A percentile compares a stretch with the other conserved stretches of the same genome.
These are phyloP conservation scores for Gossypium mustelinum DNA, from an alignment of 345 rosid genomes.

Conservation along the genomic window DNA sequence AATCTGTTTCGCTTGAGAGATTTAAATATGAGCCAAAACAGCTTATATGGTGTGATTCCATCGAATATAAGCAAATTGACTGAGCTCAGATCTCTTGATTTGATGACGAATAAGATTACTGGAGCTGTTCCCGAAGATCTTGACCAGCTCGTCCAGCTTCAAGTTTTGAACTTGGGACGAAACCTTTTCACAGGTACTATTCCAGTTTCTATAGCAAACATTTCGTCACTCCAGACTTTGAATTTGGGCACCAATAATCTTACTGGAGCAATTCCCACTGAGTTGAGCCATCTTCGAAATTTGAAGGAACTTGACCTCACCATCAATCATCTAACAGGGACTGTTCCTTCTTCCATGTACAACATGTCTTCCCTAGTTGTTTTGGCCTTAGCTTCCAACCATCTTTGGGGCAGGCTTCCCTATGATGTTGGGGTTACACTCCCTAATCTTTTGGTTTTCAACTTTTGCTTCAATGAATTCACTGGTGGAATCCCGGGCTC, in stretches of 20 bases:
- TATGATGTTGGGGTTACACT: slow-evolving; percentile 33
- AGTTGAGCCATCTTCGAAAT: slow-evolving; percentile 29
- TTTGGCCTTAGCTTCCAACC: slow-evolving; percentile 40
- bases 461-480: slow-evolving; percentile 41
- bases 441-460: slow-evolving; percentile 39
- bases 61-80: slow-evolving; percentile 30
- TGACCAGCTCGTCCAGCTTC: slow-evolving; percentile 27
- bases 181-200: slow-evolving; percentile 36
- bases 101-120: slow-evolving; percentile 35
- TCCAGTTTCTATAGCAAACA: slow-evolving; percentile 38
- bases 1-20: slow-evolving; percentile 33
- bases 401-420: slow-evolving; percentile 37
- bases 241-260: slow-evolving; percentile 42
- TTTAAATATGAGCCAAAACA: slow-evolving; percentile 41
- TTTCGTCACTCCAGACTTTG: slow-evolving; percentile 35
- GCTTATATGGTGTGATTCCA: slow-evolving; percentile 35
- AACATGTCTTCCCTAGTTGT: slow-evolving; percentile 41
- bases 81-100: slow-evolving; percentile 30
- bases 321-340: slow-evolving; percentile 35
- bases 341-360: slow-evolving; percentile 35
- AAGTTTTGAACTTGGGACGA: slow-evolving; percentile 39
- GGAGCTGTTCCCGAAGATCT: slow-evolving; percentile 34
- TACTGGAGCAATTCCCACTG: slow-evolving; percentile 35
- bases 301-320: slow-evolving; percentile 38
- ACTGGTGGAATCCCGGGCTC: slow-evolving; percentile 41